A percentile compares a stretch with the other conserved stretches of the same genome.
Evolutionary conservation across 441 rosid species (phyloP).

Genomic region (Euphorbia schlechtendalii): DNA sequence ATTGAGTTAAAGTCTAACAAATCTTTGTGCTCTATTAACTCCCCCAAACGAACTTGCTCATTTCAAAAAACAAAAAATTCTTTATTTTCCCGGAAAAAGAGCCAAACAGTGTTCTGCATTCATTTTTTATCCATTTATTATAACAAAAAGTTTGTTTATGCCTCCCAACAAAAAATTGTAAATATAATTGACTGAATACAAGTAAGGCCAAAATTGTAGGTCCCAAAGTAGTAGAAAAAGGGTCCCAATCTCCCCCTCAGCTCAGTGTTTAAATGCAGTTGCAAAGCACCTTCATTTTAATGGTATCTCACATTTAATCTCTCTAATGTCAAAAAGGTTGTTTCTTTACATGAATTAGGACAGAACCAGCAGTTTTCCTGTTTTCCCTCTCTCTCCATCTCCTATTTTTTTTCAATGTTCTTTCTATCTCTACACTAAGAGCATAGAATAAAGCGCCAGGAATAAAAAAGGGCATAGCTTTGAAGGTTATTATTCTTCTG

Average conservation of each 20-base stretch:
- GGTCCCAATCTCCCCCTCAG: too few species aligned
- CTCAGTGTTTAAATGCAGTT: constrained; percentile 36
- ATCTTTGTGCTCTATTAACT: not conserved
- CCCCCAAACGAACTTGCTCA: too few species aligned
- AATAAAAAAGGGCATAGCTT: constrained; percentile 24
- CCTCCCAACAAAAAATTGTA: too few species aligned
- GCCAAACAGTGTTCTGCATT: too few species aligned
- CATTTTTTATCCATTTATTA: too few species aligned
- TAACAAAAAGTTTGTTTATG: too few species aligned
- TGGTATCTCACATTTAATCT: constrained; percentile 6
- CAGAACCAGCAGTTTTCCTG: constrained; percentile 26
- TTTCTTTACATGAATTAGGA: constrained; percentile 1
- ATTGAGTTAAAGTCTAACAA: not conserved
- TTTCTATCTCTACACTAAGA: constrained; percentile 22
- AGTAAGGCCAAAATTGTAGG: constrained; percentile 3
- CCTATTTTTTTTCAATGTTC: not conserved
- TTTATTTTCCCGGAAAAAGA: too few species aligned
- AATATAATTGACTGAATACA: too few species aligned
- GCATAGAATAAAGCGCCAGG: constrained; percentile 39
- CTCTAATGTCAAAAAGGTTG: not conserved
- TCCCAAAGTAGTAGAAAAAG: not conserved
- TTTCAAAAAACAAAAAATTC: too few species aligned
- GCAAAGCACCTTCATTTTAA: constrained; percentile 28
- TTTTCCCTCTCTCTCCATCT: not conserved
- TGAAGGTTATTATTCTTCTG: constrained; percentile 19